These are phyloP conservation scores for Globisporangium okanoganense DNA, from an alignment of 352 stramenopile species.

Conservation along the genomic window DNA sequence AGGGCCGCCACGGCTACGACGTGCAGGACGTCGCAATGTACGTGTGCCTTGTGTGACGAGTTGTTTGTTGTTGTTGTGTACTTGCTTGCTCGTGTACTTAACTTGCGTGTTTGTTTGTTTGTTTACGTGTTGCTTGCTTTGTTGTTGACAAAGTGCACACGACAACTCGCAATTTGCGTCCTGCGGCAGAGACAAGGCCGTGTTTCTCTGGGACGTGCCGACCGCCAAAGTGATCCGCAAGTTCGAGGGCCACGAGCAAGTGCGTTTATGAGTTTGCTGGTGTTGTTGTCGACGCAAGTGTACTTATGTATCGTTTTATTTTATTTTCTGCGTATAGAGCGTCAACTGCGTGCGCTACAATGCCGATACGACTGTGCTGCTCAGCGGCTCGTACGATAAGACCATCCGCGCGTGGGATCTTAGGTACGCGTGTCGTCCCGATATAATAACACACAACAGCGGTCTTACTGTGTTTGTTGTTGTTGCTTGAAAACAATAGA, in stretches of 20 bases:
- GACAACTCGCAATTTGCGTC: constrained; percentile 88
- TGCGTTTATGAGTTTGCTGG: constrained; percentile 16
- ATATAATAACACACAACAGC: too few relatives aligned
- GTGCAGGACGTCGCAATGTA: constrained; percentile 89
- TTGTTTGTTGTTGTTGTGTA: constrained; percentile 1
- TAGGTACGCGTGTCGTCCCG: constrained; percentile 26
- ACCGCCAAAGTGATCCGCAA: constrained; percentile 85
- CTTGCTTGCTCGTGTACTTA: neutral
- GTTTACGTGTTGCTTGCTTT: too few relatives aligned
- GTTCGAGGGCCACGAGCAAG: constrained; percentile 83
- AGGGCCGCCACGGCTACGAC: constrained; percentile 85
- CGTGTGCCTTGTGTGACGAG: constrained; percentile 14
- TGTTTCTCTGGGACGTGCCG: constrained; percentile 89
- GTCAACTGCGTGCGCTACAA: constrained; percentile 87
- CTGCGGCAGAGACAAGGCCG: constrained; percentile 79
- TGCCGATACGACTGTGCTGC: constrained; percentile 69
- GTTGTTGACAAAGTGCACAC: constrained; percentile 33
- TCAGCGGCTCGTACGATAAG: constrained; percentile 88
- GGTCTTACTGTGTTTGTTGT: too few relatives aligned
- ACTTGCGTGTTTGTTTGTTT: neutral
- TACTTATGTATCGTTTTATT: neutral
- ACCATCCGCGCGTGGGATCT: constrained; percentile 79
- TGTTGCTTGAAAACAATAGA: too few relatives aligned
- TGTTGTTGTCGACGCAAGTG: neutral
- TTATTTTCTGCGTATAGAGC: constrained; percentile 27